Base-by-base conservation (phyloP, 495 filamentous ascomycete genomes). In the Lasiosphaeria miniovina region DNA sequence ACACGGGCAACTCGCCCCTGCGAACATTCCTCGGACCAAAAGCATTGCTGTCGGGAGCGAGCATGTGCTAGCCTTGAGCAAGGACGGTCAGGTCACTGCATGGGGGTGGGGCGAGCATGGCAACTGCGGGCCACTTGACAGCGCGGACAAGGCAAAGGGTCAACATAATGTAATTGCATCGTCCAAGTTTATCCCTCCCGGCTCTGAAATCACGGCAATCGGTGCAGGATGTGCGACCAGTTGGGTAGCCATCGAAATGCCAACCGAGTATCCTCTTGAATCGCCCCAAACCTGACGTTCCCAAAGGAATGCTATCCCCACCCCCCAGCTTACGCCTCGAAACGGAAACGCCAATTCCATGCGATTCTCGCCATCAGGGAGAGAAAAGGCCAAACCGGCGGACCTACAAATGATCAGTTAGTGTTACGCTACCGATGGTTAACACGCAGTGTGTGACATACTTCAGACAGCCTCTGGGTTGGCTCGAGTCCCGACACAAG, bases 101-200 rank as follows among this genome's bases (percentile, higher is more conserved):
- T 97, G 92, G 89, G 94, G 94, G 14, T 98, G 94, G 93, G 92
- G 91, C 1, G 91, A 96, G 75, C 94, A 98, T 80, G 94, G 94
- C 10, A 98, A 98, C 73, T 98, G 94, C 71, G 94, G 94, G 12
- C 79, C 83, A 4, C 76, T 79, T 48, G 84, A 75, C n/a, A 86
- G 74, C 63, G 72, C 62, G n/a, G 74, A 76, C 61, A 83, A 89
- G 69, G 83, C 89, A 36, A 86, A 85, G 49, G 88, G 80, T 8
- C 73, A 73, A 59, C 86, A 83, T 74, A 89, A 85, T 64, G 66
- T 81, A 14, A 80, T 91, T 64, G 76, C 77, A n/a, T 73, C 83
- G 46, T 70, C 78, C 40, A 75, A 73, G 57, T 70, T 75, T 65
- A 62, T 81, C n/a, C 74, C 77, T 17, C 68, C 65, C 35, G 77